Evolutionary conservation across 345 rosid genomes (phyloP).

Genomic region (Kandelia obovata): DNA sequence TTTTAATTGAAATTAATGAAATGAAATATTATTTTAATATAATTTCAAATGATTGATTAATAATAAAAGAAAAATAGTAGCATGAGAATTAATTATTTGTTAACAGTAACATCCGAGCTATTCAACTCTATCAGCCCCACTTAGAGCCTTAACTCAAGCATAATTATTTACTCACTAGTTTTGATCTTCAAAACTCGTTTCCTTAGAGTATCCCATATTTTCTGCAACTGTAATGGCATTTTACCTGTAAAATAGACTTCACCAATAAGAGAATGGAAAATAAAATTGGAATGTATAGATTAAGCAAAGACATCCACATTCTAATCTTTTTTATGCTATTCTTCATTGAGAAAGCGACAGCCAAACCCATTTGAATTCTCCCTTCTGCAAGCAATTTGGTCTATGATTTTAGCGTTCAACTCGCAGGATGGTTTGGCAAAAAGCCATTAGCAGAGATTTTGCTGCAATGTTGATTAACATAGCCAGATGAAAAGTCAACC

Average conservation of each 20-base stretch:
- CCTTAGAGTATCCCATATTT: no score
- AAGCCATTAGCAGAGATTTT: slow-evolving; percentile 37
- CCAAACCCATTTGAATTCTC: slow-evolving; percentile 17
- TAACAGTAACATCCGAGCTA: no score
- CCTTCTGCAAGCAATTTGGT: slow-evolving; percentile 22
- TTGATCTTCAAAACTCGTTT: no score
- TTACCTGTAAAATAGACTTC: slow-evolving; percentile 10
- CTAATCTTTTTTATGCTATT: neutral
- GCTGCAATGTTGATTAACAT: slow-evolving; percentile 50
- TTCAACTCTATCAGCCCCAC: no score
- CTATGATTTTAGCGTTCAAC: slow-evolving; percentile 17
- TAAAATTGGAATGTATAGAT: neutral
- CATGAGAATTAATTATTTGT: no score
- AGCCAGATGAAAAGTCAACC: slow-evolving; percentile 55
- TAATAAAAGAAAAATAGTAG: no score
- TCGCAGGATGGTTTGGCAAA: slow-evolving; percentile 50
- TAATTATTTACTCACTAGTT: no score
- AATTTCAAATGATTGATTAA: no score
- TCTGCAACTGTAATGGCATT: slow-evolving; percentile 17
- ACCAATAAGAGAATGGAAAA: neutral
- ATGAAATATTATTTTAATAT: no score
- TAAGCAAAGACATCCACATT: neutral
- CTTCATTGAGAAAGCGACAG: slow-evolving; percentile 16
- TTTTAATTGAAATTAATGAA: no score
- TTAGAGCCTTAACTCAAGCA: no score